These are phyloP conservation scores for Pezicula neosporulosa DNA, from an alignment of 2,329 filamentous ascomycete species.

Conservation along the genomic window DNA sequence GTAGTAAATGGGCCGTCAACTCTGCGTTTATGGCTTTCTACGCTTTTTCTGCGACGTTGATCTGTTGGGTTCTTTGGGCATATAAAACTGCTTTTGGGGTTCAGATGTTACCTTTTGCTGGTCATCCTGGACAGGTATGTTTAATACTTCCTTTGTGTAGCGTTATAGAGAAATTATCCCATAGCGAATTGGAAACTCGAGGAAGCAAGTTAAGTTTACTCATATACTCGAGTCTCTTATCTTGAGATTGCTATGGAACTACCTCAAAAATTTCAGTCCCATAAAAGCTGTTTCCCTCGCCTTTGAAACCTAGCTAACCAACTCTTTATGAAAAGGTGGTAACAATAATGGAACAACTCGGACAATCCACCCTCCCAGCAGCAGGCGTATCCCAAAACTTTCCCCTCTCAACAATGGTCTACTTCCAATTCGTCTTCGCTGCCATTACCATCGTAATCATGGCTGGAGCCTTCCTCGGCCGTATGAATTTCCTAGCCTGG, in stretches of 20 bases:
- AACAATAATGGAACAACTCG: slow-evolving; percentile 39
- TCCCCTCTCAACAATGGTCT: slow-evolving; percentile 45
- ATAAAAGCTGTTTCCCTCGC: no score
- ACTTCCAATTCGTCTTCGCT: slow-evolving; percentile 51
- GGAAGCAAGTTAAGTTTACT: no score
- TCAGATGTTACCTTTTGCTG: slow-evolving; percentile 47
- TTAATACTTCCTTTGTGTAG: no score
- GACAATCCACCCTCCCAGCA: slow-evolving; percentile 38
- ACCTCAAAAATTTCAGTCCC: no score
- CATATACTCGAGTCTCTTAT: no score
- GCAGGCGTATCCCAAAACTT: slow-evolving; percentile 38
- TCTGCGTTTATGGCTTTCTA: slow-evolving; percentile 49
- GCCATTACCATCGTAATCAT: slow-evolving; percentile 46
- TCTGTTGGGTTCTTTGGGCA: slow-evolving; percentile 46
- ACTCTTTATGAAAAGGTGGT: slow-evolving; percentile 14
- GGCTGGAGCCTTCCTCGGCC: slow-evolving; percentile 41
- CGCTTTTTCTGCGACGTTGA: slow-evolving; percentile 42
- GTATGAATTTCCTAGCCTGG: slow-evolving; percentile 49
- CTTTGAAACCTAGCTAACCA: no score
- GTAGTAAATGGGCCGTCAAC: slow-evolving; percentile 46
- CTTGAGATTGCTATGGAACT: no score
- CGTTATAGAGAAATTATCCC: no score
- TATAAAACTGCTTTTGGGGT: slow-evolving; percentile 46
- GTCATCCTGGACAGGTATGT: slow-evolving; percentile 39
- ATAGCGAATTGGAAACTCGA: no score